Evolutionary conservation across 139 green algal species (phyloP).

Genomic region (Closterium sp.): DNA sequence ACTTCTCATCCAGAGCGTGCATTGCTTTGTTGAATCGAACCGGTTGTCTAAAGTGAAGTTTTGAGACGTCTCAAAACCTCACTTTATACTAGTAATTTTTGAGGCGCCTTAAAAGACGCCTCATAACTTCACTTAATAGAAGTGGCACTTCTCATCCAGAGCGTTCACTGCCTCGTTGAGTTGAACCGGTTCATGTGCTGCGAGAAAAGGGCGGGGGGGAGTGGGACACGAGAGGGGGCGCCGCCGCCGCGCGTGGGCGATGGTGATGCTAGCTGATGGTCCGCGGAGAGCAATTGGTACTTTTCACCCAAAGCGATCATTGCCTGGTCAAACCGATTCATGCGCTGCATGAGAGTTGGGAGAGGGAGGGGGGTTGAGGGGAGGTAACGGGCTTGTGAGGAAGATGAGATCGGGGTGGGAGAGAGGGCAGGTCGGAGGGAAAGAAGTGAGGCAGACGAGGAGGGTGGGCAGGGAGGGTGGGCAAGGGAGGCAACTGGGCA

Average conservation of each 20-base stretch:
- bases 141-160: slow-evolving; percentile 46
- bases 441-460: no score
- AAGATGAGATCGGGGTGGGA: not conserved
- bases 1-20: slow-evolving; percentile 43
- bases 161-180: slow-evolving; percentile 41
- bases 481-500: no score
- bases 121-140: no score
- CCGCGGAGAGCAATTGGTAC: not conserved
- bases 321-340: slow-evolving; percentile 40
- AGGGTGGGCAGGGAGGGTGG: no score
- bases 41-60: no score
- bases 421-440: not conserved
- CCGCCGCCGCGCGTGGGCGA: no score
- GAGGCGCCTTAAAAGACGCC: no score
- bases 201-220: not conserved
- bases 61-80: no score
- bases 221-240: not conserved
- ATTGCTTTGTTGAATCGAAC: slow-evolving; percentile 45
- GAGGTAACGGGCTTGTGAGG: not conserved
- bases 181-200: slow-evolving; percentile 49
- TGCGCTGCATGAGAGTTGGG: slow-evolving; percentile 24
- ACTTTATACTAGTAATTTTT: no score
- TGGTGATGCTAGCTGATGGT: not conserved
- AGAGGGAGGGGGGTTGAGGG: not conserved
- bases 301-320: slow-evolving; percentile 43